Percentiles rank a stretch among this genome's conserved stretches.
These are phyloP conservation scores for Fusarium bulbicola DNA, from an alignment of 2,329 filamentous ascomycete species.

Conservation along the genomic window DNA sequence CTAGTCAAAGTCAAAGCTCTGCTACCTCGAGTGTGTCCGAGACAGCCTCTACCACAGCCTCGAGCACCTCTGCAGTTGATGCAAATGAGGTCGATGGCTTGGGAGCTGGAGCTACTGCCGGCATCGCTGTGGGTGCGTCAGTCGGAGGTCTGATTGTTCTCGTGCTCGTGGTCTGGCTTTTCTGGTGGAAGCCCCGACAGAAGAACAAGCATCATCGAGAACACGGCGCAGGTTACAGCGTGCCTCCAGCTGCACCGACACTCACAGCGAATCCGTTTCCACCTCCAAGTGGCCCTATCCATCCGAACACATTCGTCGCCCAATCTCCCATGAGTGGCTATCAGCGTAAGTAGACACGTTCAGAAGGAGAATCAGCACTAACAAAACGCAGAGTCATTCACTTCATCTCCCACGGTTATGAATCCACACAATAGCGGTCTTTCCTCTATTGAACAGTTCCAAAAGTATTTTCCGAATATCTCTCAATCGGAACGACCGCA, in stretches of 20 bases:
- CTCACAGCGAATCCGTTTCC: slow-evolving; percentile 17
- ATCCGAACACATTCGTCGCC: slow-evolving; percentile 1
- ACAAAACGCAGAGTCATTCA: slow-evolving; percentile 26
- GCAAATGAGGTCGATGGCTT: slow-evolving; percentile 9
- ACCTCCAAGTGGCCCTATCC: slow-evolving; percentile 3
- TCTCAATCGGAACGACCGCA: slow-evolving; percentile 28
- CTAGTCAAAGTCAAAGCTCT: background rate
- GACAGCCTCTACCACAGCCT: slow-evolving; percentile 7
- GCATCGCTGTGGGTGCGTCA: slow-evolving; percentile 33
- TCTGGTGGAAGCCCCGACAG: slow-evolving; percentile 37
- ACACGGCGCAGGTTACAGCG: background rate
- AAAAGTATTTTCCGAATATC: slow-evolving; percentile 30
- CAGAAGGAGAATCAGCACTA: background rate
- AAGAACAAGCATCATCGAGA: slow-evolving; percentile 19
- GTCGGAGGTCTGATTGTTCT: slow-evolving; percentile 23
- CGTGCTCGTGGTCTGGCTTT: slow-evolving; percentile 29
- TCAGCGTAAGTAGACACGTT: slow-evolving; percentile 26
- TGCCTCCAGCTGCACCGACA: slow-evolving; percentile 12
- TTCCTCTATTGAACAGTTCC: slow-evolving; percentile 28
- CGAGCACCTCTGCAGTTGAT: slow-evolving; percentile 1
- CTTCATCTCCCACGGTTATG: slow-evolving; percentile 16
- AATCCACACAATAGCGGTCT: slow-evolving; percentile 27
- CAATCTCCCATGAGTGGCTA: slow-evolving; percentile 37
- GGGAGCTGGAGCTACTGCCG: slow-evolving; percentile 33
- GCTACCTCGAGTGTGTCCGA: slow-evolving; percentile 2